These are phyloP conservation scores for Solanum pinnatisectum DNA, from an alignment of 257 asterid genomes.

Conservation along the genomic window DNA sequence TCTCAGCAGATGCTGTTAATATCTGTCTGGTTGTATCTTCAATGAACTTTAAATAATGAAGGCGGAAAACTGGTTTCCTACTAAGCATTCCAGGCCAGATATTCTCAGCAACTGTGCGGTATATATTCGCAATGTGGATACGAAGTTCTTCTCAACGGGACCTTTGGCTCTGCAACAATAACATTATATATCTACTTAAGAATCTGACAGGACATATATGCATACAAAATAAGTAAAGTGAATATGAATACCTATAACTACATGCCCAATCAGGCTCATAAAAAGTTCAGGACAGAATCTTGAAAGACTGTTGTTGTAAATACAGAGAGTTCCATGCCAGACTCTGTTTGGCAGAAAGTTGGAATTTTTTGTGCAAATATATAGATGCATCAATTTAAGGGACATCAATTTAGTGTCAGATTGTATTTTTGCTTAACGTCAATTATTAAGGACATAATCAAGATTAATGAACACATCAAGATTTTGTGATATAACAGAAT, in stretches of 20 bases:
- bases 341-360: neutral
- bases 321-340: neutral
- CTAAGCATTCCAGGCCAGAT: slow-evolving; percentile 97
- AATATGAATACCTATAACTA: neutral
- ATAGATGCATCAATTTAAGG: neutral
- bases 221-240: neutral
- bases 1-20: slow-evolving; percentile 62
- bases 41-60: slow-evolving; percentile 84
- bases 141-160: slow-evolving; percentile 98
- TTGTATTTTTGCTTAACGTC: neutral
- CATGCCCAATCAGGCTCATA: neutral
- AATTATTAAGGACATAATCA: neutral
- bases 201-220: neutral
- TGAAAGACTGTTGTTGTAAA: neutral
- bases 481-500: neutral
- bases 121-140: slow-evolving; percentile 71
- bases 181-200: neutral
- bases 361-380: neutral
- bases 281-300: neutral
- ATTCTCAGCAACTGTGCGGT: slow-evolving; percentile 84
- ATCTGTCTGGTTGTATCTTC: slow-evolving; percentile 87
- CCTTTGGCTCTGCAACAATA: slow-evolving; percentile 70
- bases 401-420: neutral
- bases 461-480: neutral
- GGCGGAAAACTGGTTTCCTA: slow-evolving; percentile 90